Base-by-base conservation (phyloP, 2,329 filamentous ascomycete genomes). In the Paradendryphiella salina region DNA sequence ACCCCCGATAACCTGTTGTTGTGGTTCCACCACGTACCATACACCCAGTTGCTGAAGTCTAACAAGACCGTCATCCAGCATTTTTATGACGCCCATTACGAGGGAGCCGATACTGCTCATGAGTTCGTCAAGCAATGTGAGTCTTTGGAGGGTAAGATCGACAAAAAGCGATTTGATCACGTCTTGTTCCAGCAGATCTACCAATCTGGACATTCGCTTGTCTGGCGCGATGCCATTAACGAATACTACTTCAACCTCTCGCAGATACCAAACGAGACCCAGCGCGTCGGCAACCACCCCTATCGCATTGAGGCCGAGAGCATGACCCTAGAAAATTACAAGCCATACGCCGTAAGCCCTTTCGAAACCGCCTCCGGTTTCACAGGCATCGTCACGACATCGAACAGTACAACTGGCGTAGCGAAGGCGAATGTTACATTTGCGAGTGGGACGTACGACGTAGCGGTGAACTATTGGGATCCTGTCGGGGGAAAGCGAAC, bases 11-110 rank as follows among this genome's bases (percentile, higher is more conserved):
- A 89, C 17, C 74, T 89, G 1, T 70, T 89, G 2, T 75, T 89
- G 2, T 90, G 86, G 86, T 89, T 89, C 72, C 87, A 89, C 67
- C 87, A 90, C 63, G 84, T 89, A 0, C 80, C 80, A 3, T 90
- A 87, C 65, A 87, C 83, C 0, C 81, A 87, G 32, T 70, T 67
- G 5, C 77, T 89, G 1, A 77, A 84, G 8, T 83, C 80, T 0
- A 84, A 85, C 9, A 82, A 85, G 69, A 87, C 86, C 0, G 84
- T 89, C 2, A 85, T 86, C 43, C 84, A 86, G 61, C 82, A 85
- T 61, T 85, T 86, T 66, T 86, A 86, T 61, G 80, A 86, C 53
- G 82, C 82, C 0, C 84, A 86, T 54, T 85, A 86, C 56, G 69
- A 72, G 6, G 84, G 84, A 5, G 80, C 84, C 4, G 78, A 76